Conservation (phyloP, 805 yeast genomes). For the Hanseniaspora nectarophila region DNA sequence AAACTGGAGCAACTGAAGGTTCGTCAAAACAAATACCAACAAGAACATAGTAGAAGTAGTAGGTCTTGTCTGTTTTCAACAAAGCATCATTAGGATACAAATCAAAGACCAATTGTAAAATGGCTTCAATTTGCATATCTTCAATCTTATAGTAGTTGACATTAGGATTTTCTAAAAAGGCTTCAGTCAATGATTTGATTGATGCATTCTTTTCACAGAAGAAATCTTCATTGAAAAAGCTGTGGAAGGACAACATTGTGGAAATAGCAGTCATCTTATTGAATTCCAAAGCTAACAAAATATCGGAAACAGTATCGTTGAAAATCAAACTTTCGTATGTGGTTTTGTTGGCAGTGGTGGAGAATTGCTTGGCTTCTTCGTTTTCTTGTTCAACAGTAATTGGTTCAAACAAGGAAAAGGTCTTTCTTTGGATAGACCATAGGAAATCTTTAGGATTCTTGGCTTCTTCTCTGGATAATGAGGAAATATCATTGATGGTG, state of each 20-base stretch:
- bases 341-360: conserved; percentile 50
- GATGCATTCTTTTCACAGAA: conserved; percentile 68
- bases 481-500: conserved; percentile 6
- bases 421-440: conserved; percentile 54
- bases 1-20: conserved; percentile 78
- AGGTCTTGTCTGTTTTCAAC: conserved; percentile 20
- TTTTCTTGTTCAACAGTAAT: conserved; percentile 25
- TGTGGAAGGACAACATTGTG: conserved; percentile 63
- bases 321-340: conserved; percentile 49
- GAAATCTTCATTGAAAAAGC: conserved; percentile 53
- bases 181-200: conserved; percentile 50
- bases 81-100: conserved; percentile 49
- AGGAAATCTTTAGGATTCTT: conserved; percentile 26
- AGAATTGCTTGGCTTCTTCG: conserved; percentile 36
- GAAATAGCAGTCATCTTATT: conserved; percentile 79
- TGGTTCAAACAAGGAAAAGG: conserved; percentile 49
- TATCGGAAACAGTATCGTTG: conserved; percentile 64
- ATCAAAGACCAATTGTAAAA: conserved; percentile 63
- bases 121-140: conserved; percentile 74
- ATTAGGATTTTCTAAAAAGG: conserved; percentile 36
- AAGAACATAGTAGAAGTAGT: conserved; percentile 73
- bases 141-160: conserved; percentile 70
- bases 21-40: conserved; percentile 83
- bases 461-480: conserved; percentile 17
- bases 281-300: conserved; percentile 70